Evolutionary conservation across 805 yeast genomes (phyloP).

Genomic region (Candida dendrica): DNA sequence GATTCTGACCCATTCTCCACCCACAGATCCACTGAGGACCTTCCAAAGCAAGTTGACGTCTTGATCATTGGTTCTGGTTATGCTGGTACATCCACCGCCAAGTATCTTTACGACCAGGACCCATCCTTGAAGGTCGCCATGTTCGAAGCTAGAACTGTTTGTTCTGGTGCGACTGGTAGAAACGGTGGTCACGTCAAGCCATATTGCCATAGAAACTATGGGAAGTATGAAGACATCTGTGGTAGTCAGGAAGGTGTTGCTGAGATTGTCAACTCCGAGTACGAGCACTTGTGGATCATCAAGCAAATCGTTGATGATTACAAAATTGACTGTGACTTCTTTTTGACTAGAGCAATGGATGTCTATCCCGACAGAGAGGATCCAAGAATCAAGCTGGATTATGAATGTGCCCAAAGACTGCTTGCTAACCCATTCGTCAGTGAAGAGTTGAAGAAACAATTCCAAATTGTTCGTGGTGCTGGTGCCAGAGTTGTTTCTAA

Average conservation of each 20-base stretch:
- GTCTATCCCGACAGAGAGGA: constrained; percentile 21
- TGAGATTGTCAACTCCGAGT: constrained; percentile 30
- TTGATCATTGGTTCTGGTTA: constrained; percentile 40
- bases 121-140: constrained; percentile 19
- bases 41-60: constrained; percentile 32
- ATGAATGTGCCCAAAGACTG: constrained; percentile 11
- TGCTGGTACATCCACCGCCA: constrained; percentile 35
- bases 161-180: constrained; percentile 40
- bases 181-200: constrained; percentile 46
- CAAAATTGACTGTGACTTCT: constrained; percentile 32
- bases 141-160: constrained; percentile 34
- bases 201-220: constrained; percentile 11
- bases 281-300: constrained; percentile 25
- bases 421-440: constrained; percentile 23
- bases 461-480: constrained; percentile 27
- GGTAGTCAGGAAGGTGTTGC: constrained; percentile 24
- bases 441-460: constrained; percentile 21
- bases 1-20: constrained; percentile 3
- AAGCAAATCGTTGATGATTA: constrained; percentile 25
- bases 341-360: constrained; percentile 27
- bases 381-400: constrained; percentile 10
- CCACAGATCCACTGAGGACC: constrained; percentile 1
- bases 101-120: constrained; percentile 24
- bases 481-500: constrained; percentile 44
- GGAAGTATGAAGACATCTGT: constrained; percentile 2